Evolutionary conservation across 1,284 basidiomycete species (phyloP).

Genomic region (Cryptococcus maquisensis): DNA sequence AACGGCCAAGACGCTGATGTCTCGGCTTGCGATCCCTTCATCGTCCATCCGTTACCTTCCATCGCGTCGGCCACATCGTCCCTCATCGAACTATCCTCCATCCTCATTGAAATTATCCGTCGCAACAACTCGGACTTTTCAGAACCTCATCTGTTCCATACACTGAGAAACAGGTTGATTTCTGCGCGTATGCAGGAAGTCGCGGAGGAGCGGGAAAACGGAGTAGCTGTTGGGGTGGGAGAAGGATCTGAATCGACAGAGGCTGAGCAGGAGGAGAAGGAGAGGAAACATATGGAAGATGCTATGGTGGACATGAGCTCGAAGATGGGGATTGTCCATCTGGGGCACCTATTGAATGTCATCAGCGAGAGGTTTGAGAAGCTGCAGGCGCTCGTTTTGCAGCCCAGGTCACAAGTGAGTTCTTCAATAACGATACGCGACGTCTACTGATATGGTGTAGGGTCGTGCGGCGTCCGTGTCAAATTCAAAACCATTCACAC

Average conservation of each 20-base stretch:
- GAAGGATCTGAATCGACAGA: conserved; percentile 17
- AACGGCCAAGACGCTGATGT: conserved; percentile 13
- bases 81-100: conserved; percentile 78
- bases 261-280: conserved; percentile 54
- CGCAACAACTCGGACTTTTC: conserved; percentile 99
- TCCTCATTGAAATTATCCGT: conserved; percentile 92
- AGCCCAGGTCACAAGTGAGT: conserved; percentile 71
- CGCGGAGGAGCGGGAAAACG: conserved; percentile 2
- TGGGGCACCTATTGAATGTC: conserved; percentile 76
- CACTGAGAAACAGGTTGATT: conserved; percentile 82
- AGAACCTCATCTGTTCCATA: conserved; percentile 97
- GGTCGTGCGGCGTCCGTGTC: conserved; percentile 67
- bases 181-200: conserved; percentile 53
- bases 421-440: conserved; percentile 14
- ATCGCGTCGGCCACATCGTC: conserved; percentile 79
- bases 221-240: background rate
- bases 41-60: conserved; percentile 55
- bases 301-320: conserved; percentile 83
- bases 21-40: conserved; percentile 38
- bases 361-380: conserved; percentile 67
- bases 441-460: conserved; percentile 42
- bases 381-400: conserved; percentile 66
- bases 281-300: conserved; percentile 66
- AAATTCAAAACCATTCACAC: conserved; percentile 73
- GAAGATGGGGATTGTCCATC: conserved; percentile 88